These are phyloP conservation scores for Coemansia sp. DNA, from an alignment of 192 early-diverging fungal species.

Conservation along the genomic window DNA sequence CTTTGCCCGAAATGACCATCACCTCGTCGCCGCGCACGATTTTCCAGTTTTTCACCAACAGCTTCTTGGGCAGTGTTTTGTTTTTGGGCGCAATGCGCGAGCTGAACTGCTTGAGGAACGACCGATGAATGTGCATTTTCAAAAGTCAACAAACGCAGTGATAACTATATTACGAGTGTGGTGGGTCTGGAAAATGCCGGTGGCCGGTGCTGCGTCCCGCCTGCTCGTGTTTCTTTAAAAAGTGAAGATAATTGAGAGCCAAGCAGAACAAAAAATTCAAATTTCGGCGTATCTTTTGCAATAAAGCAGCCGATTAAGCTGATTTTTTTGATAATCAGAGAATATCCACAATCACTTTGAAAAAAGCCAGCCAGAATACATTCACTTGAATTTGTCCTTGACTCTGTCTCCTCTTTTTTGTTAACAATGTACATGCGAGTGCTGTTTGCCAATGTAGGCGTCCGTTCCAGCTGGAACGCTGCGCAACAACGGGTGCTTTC, in stretches of 20 bases:
- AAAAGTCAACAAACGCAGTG: background rate
- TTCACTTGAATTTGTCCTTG: background rate
- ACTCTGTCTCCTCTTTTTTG: constrained; percentile 1
- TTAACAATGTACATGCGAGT: constrained; percentile 4
- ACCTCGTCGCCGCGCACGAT: constrained; percentile 64
- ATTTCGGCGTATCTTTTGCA: background rate
- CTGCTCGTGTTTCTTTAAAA: too few relatives aligned
- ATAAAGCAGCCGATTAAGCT: background rate
- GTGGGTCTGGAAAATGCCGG: background rate
- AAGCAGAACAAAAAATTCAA: background rate
- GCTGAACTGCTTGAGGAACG: constrained; percentile 30
- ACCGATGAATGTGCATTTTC: constrained; percentile 41
- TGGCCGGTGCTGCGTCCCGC: too few relatives aligned
- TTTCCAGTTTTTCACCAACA: constrained; percentile 61
- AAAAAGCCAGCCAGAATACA: background rate
- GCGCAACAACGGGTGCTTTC: background rate
- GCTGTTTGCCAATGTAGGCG: constrained; percentile 3
- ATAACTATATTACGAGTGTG: background rate
- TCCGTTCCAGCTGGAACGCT: background rate
- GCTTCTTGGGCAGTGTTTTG: constrained; percentile 40
- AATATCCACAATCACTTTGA: background rate
- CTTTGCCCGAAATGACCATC: constrained; percentile 62
- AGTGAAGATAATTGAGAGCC: background rate
- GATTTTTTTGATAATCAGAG: background rate
- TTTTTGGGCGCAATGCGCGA: constrained; percentile 33